A percentile compares a stretch with the other conserved stretches of the same genome.
These are phyloP conservation scores for Cercospora sp. DNA, from an alignment of 2,329 filamentous ascomycete genomes.

Conservation along the genomic window DNA sequence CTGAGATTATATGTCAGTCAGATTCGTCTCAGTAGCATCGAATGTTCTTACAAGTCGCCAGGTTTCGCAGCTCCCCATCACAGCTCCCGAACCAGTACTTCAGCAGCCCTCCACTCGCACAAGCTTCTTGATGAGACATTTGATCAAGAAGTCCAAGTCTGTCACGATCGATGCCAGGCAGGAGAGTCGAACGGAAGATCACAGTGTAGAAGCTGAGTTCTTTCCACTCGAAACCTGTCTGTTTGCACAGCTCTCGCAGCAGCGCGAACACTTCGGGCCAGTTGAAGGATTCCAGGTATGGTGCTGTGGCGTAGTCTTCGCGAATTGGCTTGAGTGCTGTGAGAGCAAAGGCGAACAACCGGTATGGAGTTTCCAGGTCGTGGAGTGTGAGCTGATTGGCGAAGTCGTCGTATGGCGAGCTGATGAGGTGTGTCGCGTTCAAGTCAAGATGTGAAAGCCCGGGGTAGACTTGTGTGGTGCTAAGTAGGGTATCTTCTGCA, in stretches of 20 bases:
- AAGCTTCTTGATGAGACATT: constrained; percentile 77
- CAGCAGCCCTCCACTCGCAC: constrained; percentile 74
- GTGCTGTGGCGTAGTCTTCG: constrained; percentile 72
- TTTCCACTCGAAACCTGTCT: constrained; percentile 24
- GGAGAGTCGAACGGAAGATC: constrained; percentile 75
- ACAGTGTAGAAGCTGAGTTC: constrained; percentile 71
- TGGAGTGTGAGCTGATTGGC: constrained; percentile 73
- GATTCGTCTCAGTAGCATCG: not conserved
- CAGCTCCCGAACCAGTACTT: constrained; percentile 91
- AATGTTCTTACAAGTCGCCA: constrained; percentile 66
- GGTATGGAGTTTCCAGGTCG: constrained; percentile 64
- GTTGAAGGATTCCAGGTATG: constrained; percentile 76
- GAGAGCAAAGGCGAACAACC: constrained; percentile 71
- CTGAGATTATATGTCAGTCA: constrained; percentile 47
- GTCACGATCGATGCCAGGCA: constrained; percentile 64
- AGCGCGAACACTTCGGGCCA: constrained; percentile 62
- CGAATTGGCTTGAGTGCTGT: constrained; percentile 62
- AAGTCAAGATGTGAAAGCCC: constrained; percentile 11
- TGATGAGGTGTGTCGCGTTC: constrained; percentile 29
- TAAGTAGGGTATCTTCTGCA: not conserved
- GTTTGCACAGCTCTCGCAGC: constrained; percentile 55
- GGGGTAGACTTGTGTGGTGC: not conserved
- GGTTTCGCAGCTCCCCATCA: constrained; percentile 68
- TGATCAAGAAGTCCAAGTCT: constrained; percentile 73
- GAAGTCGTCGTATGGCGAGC: constrained; percentile 71